These are phyloP conservation scores for Amanita rubescens DNA, from an alignment of 768 basidiomycete species.

Conservation along the genomic window DNA sequence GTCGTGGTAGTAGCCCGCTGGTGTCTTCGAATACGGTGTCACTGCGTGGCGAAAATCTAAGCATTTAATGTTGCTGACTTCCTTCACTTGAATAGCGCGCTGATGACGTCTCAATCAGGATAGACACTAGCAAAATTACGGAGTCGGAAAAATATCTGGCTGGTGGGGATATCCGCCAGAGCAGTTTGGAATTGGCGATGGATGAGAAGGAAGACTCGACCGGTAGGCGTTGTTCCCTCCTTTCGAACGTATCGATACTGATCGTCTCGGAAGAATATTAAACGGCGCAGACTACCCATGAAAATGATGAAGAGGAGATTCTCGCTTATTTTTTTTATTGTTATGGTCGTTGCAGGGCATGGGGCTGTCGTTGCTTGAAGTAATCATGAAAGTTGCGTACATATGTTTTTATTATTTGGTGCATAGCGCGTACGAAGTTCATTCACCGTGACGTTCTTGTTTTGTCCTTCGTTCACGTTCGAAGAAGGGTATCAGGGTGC, in stretches of 20 bases:
- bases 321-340: too few relatives aligned
- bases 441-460: too few relatives aligned
- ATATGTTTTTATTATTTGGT: too few relatives aligned
- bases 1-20: not conserved
- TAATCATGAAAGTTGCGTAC: too few relatives aligned
- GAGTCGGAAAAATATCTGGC: slow-evolving; percentile 22
- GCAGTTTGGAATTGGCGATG: slow-evolving; percentile 3
- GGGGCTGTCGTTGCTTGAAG: too few relatives aligned
- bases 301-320: too few relatives aligned
- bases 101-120: slow-evolving; percentile 46
- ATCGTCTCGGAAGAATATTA: not conserved
- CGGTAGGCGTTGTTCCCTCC: not conserved
- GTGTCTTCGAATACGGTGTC: slow-evolving; percentile 2
- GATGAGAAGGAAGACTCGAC: not conserved
- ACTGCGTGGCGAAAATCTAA: not conserved
- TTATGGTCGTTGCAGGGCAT: too few relatives aligned
- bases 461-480: too few relatives aligned
- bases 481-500: too few relatives aligned
- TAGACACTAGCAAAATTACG: slow-evolving; percentile 42
- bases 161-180: not conserved
- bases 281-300: not conserved
- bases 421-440: too few relatives aligned
- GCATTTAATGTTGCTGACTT: not conserved
- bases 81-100: slow-evolving; percentile 23
- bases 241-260: not conserved